A percentile compares a stretch with the other conserved stretches of the same genome.
These are phyloP conservation scores for Rhodotorula mucilaginosa DNA, from an alignment of 1,284 basidiomycete species.

Conservation along the genomic window DNA sequence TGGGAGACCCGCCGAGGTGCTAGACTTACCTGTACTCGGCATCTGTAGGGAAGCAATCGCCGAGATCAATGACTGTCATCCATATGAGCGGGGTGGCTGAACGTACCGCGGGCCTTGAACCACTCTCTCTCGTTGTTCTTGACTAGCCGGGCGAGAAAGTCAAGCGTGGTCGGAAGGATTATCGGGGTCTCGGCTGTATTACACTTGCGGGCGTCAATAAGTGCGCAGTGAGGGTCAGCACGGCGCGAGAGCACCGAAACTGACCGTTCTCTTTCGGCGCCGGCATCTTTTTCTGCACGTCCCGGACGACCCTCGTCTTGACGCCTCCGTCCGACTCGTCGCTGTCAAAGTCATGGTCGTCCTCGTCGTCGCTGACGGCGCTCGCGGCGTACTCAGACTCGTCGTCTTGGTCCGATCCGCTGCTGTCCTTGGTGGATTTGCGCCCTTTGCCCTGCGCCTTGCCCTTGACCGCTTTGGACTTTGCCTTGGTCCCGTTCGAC, in stretches of 20 bases:
- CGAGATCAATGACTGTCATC: not conserved
- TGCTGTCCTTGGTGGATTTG: not conserved
- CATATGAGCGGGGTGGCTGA: not conserved
- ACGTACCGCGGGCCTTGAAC: slow-evolving; percentile 36
- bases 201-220: not conserved
- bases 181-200: slow-evolving; percentile 32
- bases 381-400: slow-evolving; percentile 20
- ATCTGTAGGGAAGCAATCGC: not conserved
- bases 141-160: slow-evolving; percentile 43
- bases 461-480: slow-evolving; percentile 9
- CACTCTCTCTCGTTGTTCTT: slow-evolving; percentile 48
- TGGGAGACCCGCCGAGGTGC: not conserved
- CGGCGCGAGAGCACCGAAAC: too few relatives aligned
- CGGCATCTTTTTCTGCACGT: slow-evolving; percentile 21
- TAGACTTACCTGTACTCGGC: not conserved
- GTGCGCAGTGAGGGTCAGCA: not conserved
- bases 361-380: not conserved
- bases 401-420: not conserved
- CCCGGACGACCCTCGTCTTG: slow-evolving; percentile 28
- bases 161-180: slow-evolving; percentile 44
- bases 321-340: slow-evolving; percentile 32
- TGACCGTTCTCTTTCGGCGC: slow-evolving; percentile 33
- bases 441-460: slow-evolving; percentile 17
- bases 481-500: not conserved
- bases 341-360: slow-evolving; percentile 4